These are phyloP conservation scores for Pyrenophora seminiperda DNA, from an alignment of 2,329 filamentous ascomycete species.

Conservation along the genomic window DNA sequence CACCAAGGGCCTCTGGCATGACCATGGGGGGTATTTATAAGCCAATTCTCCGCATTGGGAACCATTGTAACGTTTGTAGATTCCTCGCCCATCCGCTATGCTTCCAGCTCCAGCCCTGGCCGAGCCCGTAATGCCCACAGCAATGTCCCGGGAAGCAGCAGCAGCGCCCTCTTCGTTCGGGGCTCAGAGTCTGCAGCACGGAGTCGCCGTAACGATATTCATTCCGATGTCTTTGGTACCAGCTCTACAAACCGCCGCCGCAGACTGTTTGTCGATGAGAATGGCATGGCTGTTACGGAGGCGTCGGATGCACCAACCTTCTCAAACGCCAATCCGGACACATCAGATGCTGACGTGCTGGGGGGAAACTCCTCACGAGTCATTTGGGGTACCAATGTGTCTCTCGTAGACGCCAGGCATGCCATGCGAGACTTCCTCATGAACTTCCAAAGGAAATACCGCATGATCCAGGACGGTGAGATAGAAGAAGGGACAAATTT, in stretches of 20 bases:
- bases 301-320: constrained; percentile 66
- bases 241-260: constrained; percentile 57
- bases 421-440: constrained; percentile 90
- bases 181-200: constrained; percentile 61
- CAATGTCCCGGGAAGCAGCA: constrained; percentile 78
- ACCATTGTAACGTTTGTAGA: constrained; percentile 58
- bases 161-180: constrained; percentile 84
- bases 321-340: constrained; percentile 75
- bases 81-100: constrained; percentile 91
- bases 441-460: constrained; percentile 92
- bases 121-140: constrained; percentile 63
- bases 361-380: constrained; percentile 81
- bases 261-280: constrained; percentile 67
- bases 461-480: constrained; percentile 86
- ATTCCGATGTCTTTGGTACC: constrained; percentile 68
- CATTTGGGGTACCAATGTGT: constrained; percentile 98
- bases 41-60: background rate
- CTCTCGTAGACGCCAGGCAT: constrained; percentile 84
- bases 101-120: constrained; percentile 86
- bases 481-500: constrained; percentile 73
- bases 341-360: constrained; percentile 87
- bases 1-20: constrained; percentile 69
- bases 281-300: constrained; percentile 62
- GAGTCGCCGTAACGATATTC: constrained; percentile 81
- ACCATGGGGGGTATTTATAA: constrained; percentile 64